Conservation (phyloP, 139 green algal genomes). For the Desmodesmus armatus region DNA sequence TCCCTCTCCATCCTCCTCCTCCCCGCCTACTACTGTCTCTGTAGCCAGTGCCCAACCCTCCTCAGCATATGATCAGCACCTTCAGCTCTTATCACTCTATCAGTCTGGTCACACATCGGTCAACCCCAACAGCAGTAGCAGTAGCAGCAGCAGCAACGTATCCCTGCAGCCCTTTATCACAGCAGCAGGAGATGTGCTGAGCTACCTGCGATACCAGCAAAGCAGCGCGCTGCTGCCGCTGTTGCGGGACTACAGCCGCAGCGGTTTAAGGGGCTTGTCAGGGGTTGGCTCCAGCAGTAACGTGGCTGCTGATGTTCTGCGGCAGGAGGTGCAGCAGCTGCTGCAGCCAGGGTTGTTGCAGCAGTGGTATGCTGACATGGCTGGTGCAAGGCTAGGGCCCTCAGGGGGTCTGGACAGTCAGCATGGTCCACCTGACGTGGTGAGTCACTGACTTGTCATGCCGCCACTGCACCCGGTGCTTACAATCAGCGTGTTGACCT, state of each 20-base stretch:
- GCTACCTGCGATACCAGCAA: background rate
- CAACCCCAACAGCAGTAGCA: background rate
- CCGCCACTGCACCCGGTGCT: no score
- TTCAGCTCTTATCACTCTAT: no score
- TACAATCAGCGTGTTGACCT: no score
- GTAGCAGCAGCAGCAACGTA: constrained; percentile 4
- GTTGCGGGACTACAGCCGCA: constrained; percentile 6
- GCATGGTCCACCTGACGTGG: no score
- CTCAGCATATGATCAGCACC: background rate
- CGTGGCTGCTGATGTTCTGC: background rate
- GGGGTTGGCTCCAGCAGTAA: background rate
- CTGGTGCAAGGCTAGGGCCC: no score
- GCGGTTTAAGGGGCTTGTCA: no score
- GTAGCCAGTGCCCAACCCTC: background rate
- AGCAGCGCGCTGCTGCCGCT: constrained; percentile 1
- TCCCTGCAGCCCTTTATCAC: background rate
- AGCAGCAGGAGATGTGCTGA: background rate
- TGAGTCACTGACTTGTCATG: no score
- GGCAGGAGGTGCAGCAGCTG: background rate
- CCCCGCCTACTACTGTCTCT: background rate
- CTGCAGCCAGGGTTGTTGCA: background rate
- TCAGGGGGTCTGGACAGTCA: no score
- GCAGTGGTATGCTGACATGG: background rate
- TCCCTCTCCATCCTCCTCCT: no score
- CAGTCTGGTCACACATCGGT: background rate